Evolutionary conservation across 2,329 filamentous ascomycete species (phyloP), one percentile per base, ranked within the genome.

Genomic region (Chrysosporium keratinophilum): DNA sequence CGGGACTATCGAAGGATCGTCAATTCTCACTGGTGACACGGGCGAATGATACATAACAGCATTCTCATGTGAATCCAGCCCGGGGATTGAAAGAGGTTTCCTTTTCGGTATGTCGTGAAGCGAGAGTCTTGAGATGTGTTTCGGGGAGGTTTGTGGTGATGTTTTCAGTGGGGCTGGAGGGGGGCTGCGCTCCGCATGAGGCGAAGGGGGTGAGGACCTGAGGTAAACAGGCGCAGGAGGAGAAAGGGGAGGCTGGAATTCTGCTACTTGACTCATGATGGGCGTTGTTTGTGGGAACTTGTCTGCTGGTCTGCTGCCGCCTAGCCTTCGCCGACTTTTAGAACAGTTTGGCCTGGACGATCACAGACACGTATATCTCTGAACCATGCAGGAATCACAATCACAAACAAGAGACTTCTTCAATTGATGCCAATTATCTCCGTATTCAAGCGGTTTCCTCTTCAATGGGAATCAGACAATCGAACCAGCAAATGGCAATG

Each of bases 211-310:
- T 52, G 69, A 67, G 47, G 69, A 66, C 57, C 66, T 63, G 57
- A 72, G 63, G 59, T 74, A 73, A 57, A 70, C 70, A 28, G 70
- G 68, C n/a, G 71, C 66, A 56, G 71, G 71, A 61, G 71, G 68
- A 37, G 71, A 67, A 37, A 69, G 60, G 47, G 68, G 63, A 19
- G 60, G 56, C 15, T 56, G 57, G 37, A 56, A 56, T 17, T 50
- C 50, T 17, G 51, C 52, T n/a, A 54, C 45, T 35, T 19, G 17
- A 20, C 39, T 52, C 48, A 41, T 39, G 19, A 14, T 33, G 28
- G n/a, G 5, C n/a, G 17, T 42, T 14, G 20, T 42, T 49, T 23
- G 28, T 33, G 54, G 19, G 23, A 40, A 17, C 14, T 39, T 52
- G n/a, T 44, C 14, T 33, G 44, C 15, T 2, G 23, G 20, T 42